phyloP scores from a whole-genome alignment of 306 rosid species.

The Alnus glutinosa region DNA sequence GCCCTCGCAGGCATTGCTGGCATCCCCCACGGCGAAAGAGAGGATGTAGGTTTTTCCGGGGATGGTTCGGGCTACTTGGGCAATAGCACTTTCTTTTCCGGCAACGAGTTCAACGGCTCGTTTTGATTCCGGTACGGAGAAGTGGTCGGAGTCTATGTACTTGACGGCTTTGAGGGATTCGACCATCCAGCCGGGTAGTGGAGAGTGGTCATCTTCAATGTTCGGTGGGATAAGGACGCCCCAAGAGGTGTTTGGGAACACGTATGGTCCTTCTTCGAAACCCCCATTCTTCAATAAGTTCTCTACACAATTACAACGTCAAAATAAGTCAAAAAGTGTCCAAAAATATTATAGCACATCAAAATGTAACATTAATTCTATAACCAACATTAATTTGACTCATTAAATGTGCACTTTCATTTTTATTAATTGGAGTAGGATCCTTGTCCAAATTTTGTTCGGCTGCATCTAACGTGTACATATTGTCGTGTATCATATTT shows the following conservation, averaged over 20 bases:
- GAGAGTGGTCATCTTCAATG: constrained; percentile 91
- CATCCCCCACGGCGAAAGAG: constrained; percentile 80
- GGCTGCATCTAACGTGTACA: no score
- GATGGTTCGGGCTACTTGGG: constrained; percentile 77
- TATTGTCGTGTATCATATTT: no score
- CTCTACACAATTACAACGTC: constrained; percentile 33
- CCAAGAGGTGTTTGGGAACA: constrained; percentile 79
- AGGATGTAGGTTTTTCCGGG: constrained; percentile 72
- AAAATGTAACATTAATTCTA: no score
- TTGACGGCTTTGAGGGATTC: constrained; percentile 95
- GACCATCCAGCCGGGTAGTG: constrained; percentile 96
- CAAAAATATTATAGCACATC: no score
- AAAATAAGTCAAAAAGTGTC: background rate
- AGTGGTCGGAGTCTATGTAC: constrained; percentile 80
- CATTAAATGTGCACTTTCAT: no score
- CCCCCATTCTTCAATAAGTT: constrained; percentile 79
- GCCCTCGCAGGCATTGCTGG: constrained; percentile 86
- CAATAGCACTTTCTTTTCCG: constrained; percentile 94
- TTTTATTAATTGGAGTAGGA: no score
- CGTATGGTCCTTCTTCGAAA: constrained; percentile 84
- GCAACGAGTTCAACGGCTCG: constrained; percentile 86
- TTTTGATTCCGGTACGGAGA: constrained; percentile 73
- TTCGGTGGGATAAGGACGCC: constrained; percentile 94
- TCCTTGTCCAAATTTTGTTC: no score
- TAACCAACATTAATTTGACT: no score